Percentiles rank a stretch among this genome's conserved stretches.
Evolutionary conservation across 768 basidiomycete genomes (phyloP).

Genomic region (Trametes cinnabarina): DNA sequence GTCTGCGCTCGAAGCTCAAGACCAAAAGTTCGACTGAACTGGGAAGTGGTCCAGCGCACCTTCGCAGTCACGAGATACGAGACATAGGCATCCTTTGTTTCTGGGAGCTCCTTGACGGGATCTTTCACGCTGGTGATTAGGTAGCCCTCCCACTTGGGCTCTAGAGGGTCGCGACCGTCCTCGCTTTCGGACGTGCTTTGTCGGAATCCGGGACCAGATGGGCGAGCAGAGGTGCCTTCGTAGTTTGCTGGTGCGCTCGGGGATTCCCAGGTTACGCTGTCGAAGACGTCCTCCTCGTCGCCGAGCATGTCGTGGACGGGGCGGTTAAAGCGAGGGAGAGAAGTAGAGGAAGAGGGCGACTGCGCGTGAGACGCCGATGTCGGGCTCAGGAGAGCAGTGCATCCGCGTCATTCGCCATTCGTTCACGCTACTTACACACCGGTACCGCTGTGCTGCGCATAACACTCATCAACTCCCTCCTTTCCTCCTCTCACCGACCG

Average conservation of each 20-base stretch:
- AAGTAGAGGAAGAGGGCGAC: not conserved
- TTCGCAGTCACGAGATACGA: conserved; percentile 89
- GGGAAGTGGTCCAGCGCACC: conserved; percentile 45
- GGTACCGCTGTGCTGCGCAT: conserved; percentile 4
- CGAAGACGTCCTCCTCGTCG: conserved; percentile 88
- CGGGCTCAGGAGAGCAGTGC: conserved; percentile 6
- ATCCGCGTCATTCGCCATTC: not conserved
- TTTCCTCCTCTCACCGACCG: conserved; percentile 18
- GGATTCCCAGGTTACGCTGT: conserved; percentile 89
- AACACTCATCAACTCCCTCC: conserved; percentile 25
- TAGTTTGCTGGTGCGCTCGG: conserved; percentile 52
- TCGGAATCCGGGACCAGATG: conserved; percentile 73
- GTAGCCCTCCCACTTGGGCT: conserved; percentile 90
- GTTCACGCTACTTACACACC: conserved; percentile 2
- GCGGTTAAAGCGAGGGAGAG: not conserved
- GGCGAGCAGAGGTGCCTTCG: conserved; percentile 37
- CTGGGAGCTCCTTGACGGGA: conserved; percentile 92
- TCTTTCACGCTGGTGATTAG: conserved; percentile 83
- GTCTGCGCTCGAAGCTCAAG: conserved; percentile 52
- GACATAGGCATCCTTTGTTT: conserved; percentile 96
- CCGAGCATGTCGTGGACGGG: conserved; percentile 55
- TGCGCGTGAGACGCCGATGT: conserved; percentile 16
- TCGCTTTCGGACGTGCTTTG: conserved; percentile 73
- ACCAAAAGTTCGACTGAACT: conserved; percentile 10
- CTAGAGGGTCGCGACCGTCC: conserved; percentile 63